Percentiles rank a stretch among this genome's conserved stretches.
These are phyloP conservation scores for Ceratobasidium sp. DNA, from an alignment of 1,284 basidiomycete genomes.

Conservation along the genomic window DNA sequence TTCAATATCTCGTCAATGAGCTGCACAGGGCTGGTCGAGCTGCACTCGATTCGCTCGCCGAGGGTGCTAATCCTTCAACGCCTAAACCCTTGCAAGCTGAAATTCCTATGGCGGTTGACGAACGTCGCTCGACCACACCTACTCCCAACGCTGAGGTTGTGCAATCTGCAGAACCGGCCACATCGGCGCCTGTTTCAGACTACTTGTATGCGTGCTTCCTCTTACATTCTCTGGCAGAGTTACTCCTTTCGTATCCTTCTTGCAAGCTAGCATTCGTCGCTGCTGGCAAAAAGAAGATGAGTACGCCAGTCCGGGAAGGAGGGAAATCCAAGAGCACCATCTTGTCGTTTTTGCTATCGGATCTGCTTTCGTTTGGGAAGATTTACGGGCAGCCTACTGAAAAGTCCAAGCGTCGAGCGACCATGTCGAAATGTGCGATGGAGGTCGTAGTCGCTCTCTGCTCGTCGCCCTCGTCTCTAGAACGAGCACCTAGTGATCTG, in stretches of 20 bases:
- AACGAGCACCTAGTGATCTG: slow-evolving; percentile 60
- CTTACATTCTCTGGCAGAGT: slow-evolving; percentile 91
- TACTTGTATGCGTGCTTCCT: slow-evolving; percentile 84
- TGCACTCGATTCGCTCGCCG: slow-evolving; percentile 19
- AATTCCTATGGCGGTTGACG: slow-evolving; percentile 39
- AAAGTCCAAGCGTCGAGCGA: slow-evolving; percentile 66
- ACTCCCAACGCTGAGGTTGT: slow-evolving; percentile 11
- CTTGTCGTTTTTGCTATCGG: slow-evolving; percentile 79
- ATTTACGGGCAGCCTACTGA: slow-evolving; percentile 68
- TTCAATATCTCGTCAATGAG: slow-evolving; percentile 38
- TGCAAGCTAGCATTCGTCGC: slow-evolving; percentile 92
- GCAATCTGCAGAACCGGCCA: slow-evolving; percentile 17
- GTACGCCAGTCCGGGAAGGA: slow-evolving; percentile 70
- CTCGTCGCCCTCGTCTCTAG: slow-evolving; percentile 71
- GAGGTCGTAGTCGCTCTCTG: slow-evolving; percentile 92
- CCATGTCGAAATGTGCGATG: slow-evolving; percentile 84
- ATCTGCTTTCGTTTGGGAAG: slow-evolving; percentile 80
- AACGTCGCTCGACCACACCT: slow-evolving; percentile 43
- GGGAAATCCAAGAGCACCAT: slow-evolving; percentile 69
- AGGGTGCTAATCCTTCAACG: slow-evolving; percentile 29
- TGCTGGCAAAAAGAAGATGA: slow-evolving; percentile 73
- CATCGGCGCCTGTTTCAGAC: slow-evolving; percentile 50
- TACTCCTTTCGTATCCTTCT: slow-evolving; percentile 90
- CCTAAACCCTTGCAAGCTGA: slow-evolving; percentile 21
- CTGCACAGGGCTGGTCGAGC: slow-evolving; percentile 41